Evolutionary conservation across 768 basidiomycete species (phyloP), one percentile per base, ranked within the genome.

Genomic region (Tulasnella calospora): DNA sequence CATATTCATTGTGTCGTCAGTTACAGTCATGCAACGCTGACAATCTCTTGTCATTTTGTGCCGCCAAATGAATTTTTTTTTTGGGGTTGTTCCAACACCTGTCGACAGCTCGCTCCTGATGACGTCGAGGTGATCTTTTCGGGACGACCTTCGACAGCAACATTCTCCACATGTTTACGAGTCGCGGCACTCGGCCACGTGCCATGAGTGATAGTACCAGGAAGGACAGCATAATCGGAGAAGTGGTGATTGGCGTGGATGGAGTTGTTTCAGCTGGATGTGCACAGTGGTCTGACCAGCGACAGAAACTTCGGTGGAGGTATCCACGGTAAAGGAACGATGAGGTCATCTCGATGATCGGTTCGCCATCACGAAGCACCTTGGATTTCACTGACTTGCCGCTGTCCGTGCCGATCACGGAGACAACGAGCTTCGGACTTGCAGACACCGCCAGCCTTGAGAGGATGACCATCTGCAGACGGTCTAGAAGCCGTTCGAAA

Each of bases 181-280:
- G 96, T 96, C 12, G 96, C 96, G 72, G 98, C 98, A 81, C 94
- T 95, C 2, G 95, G 92, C 94, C 95, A 99, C 86, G 99, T 90
- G 74, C 98, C 98, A 82, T 99, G 98, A 4, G 98, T 98, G 83
- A 99, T 99, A 13, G 98, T 99, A 21, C 93, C 92, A 35, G 97
- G 96, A 21, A 99, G 90, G 8, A 91, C 89, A 2, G 96, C 96
- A 80, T 92, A 94, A 83, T 95, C 92, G 30, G 98, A 90, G 87
- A 99, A 98, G 88, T 99, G 98, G 0, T 97, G 97, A 85, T 99
- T 98, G 84, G 97, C 87, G 84, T 99, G 98, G 81, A 99, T 99
- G 36, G 98, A 97, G 88, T 38, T 89, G 89, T 85, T 96, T 96
- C 81, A 96, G 88, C 82, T 94, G 93, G 83, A 95, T 92, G 82